Evolutionary conservation across 2,329 filamentous ascomycete genomes (phyloP), one percentile per base, ranked within the genome.

Genomic region (Hymenoscyphus occultus): DNA sequence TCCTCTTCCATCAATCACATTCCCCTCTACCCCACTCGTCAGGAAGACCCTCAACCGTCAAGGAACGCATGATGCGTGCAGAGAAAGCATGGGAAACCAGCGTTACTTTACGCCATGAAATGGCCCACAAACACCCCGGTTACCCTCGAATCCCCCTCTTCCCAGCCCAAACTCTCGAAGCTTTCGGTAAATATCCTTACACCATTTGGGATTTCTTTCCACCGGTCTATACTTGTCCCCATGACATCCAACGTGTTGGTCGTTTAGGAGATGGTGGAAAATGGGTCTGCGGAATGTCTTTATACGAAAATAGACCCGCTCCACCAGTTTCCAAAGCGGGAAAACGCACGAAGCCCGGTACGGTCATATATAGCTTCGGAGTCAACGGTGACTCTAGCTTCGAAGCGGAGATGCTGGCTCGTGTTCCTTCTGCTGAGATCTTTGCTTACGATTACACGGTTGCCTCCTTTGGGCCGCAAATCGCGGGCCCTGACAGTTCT

Each of bases 181-280:
- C 70, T 31, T 73, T 71, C 45, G 64, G 64, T 5, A 65, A 65
- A 28, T 72, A 69, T 7, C 76, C 76, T 1, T 78, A 76, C 66
- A 73, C 76, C 1, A 69, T 79, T 14, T 80, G 77, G 77, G 78
- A 80, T 66, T 78, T 79, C 68, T 73, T 76, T 28, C 77, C 76
- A 5, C 74, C 78, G 1, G 73, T 76, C 1, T 80, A 77, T 69
- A 74, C 73, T 58, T 80, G 78, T 68, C 78, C 78, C 3, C 74
- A 78, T 62, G 77, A 79, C 39, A 72, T 80, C 16, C 76, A 79
- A 65, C 74, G 78, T 6, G 70, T 80, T 2, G 78, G 78, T 2
- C 70, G 74, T 4, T 67, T 78, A 5, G 78, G 78, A 39, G 77
- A 79, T 48, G 78, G 78, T n/a, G 78, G 78, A 28, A 80, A 80